Percentiles rank a stretch among this genome's conserved stretches.
These are phyloP conservation scores for Spathaspora gorwiae DNA, from an alignment of 805 yeast species.

Conservation along the genomic window DNA sequence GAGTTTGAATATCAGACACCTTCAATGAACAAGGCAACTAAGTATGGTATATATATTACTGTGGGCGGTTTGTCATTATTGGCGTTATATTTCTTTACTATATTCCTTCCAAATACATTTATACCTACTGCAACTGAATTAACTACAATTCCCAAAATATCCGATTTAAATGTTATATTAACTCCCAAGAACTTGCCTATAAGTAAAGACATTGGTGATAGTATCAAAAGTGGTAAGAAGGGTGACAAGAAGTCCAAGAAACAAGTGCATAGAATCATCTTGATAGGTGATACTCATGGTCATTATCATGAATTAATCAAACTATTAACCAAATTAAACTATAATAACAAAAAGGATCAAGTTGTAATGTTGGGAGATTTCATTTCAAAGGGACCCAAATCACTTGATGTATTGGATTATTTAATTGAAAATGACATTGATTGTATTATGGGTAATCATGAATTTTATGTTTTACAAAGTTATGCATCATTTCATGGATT, in stretches of 20 bases:
- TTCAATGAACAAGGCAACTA: slow-evolving; percentile 10
- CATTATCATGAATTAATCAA: slow-evolving; percentile 50
- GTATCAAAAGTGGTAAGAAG: no score
- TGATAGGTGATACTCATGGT: slow-evolving; percentile 91
- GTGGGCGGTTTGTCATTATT: slow-evolving; percentile 10
- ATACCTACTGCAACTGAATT: slow-evolving; percentile 30
- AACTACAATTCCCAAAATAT: slow-evolving; percentile 20
- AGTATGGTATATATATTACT: slow-evolving; percentile 11
- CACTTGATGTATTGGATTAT: slow-evolving; percentile 62
- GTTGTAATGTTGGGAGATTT: slow-evolving; percentile 80
- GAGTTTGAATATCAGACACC: slow-evolving; percentile 11
- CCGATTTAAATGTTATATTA: slow-evolving; percentile 20
- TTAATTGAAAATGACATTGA: slow-evolving; percentile 55
- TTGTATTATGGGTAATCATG: slow-evolving; percentile 90
- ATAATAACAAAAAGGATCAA: slow-evolving; percentile 47
- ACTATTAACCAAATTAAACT: slow-evolving; percentile 48
- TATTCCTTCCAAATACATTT: slow-evolving; percentile 29
- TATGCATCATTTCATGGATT: slow-evolving; percentile 60
- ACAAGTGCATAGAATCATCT: slow-evolving; percentile 46
- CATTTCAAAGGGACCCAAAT: slow-evolving; percentile 77
- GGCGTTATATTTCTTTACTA: slow-evolving; percentile 25
- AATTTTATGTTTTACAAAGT: slow-evolving; percentile 60
- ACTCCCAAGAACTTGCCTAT: slow-evolving; percentile 11
- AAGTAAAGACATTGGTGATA: background rate
- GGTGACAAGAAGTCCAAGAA: background rate